A percentile compares a stretch with the other conserved stretches of the same genome.
Evolutionary conservation across 2,329 filamentous ascomycete genomes (phyloP).

Genomic region (Claviceps cyperi): DNA sequence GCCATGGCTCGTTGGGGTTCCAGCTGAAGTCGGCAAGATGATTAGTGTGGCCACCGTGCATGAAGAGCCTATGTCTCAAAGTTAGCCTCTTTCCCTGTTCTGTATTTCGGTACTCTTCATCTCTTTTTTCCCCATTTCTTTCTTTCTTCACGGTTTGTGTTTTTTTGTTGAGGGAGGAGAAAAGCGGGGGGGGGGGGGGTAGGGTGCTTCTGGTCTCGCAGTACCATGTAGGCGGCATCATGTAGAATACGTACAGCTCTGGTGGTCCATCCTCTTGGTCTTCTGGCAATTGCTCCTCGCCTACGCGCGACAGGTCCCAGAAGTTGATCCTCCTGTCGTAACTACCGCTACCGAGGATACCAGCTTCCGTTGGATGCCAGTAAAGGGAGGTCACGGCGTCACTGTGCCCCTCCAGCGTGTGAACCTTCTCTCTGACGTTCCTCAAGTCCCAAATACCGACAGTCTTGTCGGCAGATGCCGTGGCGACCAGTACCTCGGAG

Average conservation of each 20-base stretch:
- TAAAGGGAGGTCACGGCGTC: constrained; percentile 83
- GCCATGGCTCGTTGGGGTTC: constrained; percentile 95
- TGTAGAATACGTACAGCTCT: constrained; percentile 57
- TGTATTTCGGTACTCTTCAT: not conserved
- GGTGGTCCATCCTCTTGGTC: constrained; percentile 91
- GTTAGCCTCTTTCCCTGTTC: not conserved
- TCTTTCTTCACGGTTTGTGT: not conserved
- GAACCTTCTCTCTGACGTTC: constrained; percentile 78
- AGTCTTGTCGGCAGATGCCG: constrained; percentile 88
- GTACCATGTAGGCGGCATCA: not conserved
- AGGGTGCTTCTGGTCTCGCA: too few species aligned
- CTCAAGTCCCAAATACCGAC: constrained; percentile 92
- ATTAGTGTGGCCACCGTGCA: constrained; percentile 98
- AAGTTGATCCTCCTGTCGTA: constrained; percentile 91
- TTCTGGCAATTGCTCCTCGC: constrained; percentile 88
- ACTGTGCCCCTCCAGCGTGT: constrained; percentile 76
- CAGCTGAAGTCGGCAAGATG: constrained; percentile 93
- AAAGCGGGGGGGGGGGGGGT: too few species aligned
- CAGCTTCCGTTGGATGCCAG: constrained; percentile 86
- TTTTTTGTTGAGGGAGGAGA: too few species aligned
- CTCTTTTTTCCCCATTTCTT: not conserved
- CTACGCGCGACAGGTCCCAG: constrained; percentile 86
- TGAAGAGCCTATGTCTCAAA: constrained; percentile 46
- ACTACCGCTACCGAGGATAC: constrained; percentile 78
- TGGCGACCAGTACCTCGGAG: constrained; percentile 80